These are phyloP conservation scores for Tetrapisispora namnaoensis DNA, from an alignment of 805 yeast species.

Conservation along the genomic window DNA sequence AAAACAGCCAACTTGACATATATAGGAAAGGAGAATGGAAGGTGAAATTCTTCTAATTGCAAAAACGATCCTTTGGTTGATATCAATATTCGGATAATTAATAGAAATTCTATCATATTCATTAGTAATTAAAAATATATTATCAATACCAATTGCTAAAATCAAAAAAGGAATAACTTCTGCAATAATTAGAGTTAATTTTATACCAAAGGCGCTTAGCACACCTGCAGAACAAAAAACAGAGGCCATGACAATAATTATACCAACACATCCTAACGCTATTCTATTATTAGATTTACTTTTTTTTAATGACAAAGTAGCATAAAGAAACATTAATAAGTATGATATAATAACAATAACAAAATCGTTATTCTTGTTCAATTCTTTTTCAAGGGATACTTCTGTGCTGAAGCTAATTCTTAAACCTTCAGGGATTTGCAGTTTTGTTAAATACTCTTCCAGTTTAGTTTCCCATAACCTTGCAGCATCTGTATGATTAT, in stretches of 20 bases:
- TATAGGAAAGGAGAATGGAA: conserved; percentile 66
- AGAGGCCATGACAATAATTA: conserved; percentile 68
- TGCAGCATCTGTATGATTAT: conserved; percentile 40
- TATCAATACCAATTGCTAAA: conserved; percentile 93
- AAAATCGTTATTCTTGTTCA: conserved; percentile 71
- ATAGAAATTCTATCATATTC: conserved; percentile 53
- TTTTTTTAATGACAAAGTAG: conserved; percentile 57
- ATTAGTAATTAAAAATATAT: conserved; percentile 77
- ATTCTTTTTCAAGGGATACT: conserved; percentile 72
- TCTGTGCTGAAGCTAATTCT: conserved; percentile 71
- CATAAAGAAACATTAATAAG: conserved; percentile 77
- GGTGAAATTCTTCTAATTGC: conserved; percentile 78
- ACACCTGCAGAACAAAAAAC: conserved; percentile 78
- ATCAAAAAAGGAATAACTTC: conserved; percentile 93
- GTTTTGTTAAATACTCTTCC: conserved; percentile 41
- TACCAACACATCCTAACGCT: conserved; percentile 75
- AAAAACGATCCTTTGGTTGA: conserved; percentile 50
- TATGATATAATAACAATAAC: conserved; percentile 66
- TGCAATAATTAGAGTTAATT: conserved; percentile 85
- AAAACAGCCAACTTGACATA: conserved; percentile 74
- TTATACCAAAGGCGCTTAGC: conserved; percentile 64
- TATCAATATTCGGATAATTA: conserved; percentile 36
- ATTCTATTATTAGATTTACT: conserved; percentile 44
- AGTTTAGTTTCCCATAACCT: conserved; percentile 62
- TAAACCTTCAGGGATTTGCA: conserved; percentile 51